phyloP scores from a whole-genome alignment of 768 basidiomycete species.

The Chiua virens region DNA sequence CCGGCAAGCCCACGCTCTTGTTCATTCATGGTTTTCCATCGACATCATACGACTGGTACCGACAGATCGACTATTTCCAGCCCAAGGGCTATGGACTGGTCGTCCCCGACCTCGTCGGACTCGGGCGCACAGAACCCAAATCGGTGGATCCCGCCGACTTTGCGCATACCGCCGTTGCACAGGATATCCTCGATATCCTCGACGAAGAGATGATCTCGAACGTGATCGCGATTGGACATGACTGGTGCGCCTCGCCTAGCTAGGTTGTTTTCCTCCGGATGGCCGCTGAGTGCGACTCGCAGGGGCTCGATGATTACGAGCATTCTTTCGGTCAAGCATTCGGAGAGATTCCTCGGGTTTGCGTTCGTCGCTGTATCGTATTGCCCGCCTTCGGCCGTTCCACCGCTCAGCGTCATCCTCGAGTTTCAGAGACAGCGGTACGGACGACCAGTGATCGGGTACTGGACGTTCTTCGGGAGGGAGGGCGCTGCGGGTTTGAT shows the following conservation, averaged over 20 bases:
- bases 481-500: conserved; percentile 33
- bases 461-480: conserved; percentile 39
- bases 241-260: conserved; percentile 30
- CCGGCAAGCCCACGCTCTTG: conserved; percentile 38
- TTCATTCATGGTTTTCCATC: conserved; percentile 48
- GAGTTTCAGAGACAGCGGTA: conserved; percentile 25
- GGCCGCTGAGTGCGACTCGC: background rate
- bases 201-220: conserved; percentile 34
- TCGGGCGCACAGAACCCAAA: conserved; percentile 44
- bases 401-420: conserved; percentile 28
- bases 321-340: conserved; percentile 38
- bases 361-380: conserved; percentile 39
- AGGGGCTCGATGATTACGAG: conserved; percentile 39
- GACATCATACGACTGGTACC: conserved; percentile 42
- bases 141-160: conserved; percentile 32
- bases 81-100: conserved; percentile 43
- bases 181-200: conserved; percentile 40
- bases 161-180: conserved; percentile 22
- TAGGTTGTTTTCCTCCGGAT: background rate
- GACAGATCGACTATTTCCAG: conserved; percentile 39
- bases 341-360: conserved; percentile 42
- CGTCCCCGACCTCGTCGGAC: conserved; percentile 49
- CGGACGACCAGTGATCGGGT: conserved; percentile 42
- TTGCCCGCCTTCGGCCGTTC: conserved; percentile 23
- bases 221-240: conserved; percentile 40